These are phyloP conservation scores for Anthracocystis setariae DNA, from an alignment of 1,284 basidiomycete species.

Conservation along the genomic window DNA sequence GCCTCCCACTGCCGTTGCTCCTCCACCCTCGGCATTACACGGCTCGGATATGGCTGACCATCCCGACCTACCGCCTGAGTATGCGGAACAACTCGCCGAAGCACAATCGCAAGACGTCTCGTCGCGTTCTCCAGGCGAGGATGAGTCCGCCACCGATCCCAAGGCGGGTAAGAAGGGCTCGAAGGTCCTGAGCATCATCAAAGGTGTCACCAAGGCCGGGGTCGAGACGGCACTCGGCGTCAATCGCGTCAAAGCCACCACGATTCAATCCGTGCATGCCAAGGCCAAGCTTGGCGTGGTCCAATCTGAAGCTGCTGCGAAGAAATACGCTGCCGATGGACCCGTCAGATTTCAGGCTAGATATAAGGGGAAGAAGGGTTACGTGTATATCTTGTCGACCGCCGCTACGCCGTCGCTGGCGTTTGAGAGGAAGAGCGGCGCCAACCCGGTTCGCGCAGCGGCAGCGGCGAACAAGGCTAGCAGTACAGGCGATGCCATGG, in stretches of 20 bases:
- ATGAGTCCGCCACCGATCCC: slow-evolving; percentile 33
- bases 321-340: slow-evolving; percentile 32
- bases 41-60: slow-evolving; percentile 34
- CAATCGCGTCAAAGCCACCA: slow-evolving; percentile 65
- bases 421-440: slow-evolving; percentile 43
- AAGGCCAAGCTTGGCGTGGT: slow-evolving; percentile 64
- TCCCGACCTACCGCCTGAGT: slow-evolving; percentile 58
- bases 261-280: slow-evolving; percentile 56
- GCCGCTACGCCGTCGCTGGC: slow-evolving; percentile 64
- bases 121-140: slow-evolving; percentile 43
- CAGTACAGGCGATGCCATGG: slow-evolving; percentile 12
- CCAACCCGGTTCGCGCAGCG: slow-evolving; percentile 23
- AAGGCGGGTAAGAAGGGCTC: slow-evolving; percentile 49
- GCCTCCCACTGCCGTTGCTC: slow-evolving; percentile 60
- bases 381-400: slow-evolving; percentile 62
- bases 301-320: slow-evolving; percentile 26
- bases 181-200: slow-evolving; percentile 57
- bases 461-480: slow-evolving; percentile 27
- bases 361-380: slow-evolving; percentile 60
- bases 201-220: slow-evolving; percentile 58
- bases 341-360: slow-evolving; percentile 57
- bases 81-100: slow-evolving; percentile 51
- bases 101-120: slow-evolving; percentile 49
- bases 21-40: slow-evolving; percentile 44
- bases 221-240: slow-evolving; percentile 62